Evolutionary conservation across 805 yeast species (phyloP).

Genomic region (Candida palmyrensis): DNA sequence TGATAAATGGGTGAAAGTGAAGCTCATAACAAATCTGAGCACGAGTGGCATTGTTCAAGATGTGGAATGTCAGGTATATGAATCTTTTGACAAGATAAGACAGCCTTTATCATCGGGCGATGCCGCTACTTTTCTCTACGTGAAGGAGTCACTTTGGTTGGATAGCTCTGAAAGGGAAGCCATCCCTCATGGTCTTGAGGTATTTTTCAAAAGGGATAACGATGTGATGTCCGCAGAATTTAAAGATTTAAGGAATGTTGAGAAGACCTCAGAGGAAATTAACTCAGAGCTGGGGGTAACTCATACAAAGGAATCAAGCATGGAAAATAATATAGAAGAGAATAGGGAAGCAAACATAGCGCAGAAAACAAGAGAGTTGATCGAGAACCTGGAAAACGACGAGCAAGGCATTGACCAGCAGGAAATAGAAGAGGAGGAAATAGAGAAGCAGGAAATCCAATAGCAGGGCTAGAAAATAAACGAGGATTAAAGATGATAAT

Average conservation of each 20-base stretch:
- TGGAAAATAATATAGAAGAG: neutral
- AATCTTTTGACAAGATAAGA: constrained; percentile 6
- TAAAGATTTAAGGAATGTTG: constrained; percentile 2
- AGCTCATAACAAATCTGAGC: constrained; percentile 7
- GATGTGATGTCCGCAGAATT: neutral
- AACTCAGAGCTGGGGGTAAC: neutral
- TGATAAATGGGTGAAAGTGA: constrained; percentile 19
- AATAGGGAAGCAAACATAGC: neutral
- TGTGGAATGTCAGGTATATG: constrained; percentile 12
- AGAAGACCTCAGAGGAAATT: constrained; percentile 2
- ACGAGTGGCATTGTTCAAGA: constrained; percentile 11
- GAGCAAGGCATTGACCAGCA: neutral
- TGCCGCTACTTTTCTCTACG: constrained; percentile 14
- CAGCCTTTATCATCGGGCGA: constrained; percentile 2
- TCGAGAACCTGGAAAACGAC: neutral
- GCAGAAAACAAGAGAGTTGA: neutral
- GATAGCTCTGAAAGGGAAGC: neutral
- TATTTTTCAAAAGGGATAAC: constrained; percentile 16
- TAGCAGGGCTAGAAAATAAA: no score
- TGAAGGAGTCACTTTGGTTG: constrained; percentile 9
- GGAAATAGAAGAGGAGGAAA: neutral
- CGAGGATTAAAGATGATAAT: neutral
- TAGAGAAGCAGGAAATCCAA: no score
- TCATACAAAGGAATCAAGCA: constrained; percentile 3
- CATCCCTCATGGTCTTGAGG: constrained; percentile 8